A percentile compares a stretch with the other conserved stretches of the same genome.
Evolutionary conservation across 129 eudicot species (phyloP).

Genomic region (Scalesia atractyloides): DNA sequence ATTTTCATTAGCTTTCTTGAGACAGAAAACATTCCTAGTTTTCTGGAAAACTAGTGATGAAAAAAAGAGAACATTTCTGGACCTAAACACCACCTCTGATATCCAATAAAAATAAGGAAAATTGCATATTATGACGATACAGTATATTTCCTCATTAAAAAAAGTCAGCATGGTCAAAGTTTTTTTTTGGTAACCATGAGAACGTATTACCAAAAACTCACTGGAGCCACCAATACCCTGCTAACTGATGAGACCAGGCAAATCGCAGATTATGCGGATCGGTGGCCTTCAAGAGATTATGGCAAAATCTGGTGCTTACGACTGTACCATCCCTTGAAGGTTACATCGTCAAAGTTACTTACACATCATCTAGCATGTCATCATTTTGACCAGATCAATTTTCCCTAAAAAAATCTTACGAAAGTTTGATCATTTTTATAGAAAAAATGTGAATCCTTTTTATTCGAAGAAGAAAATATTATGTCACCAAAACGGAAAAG

Average conservation of each 20-base stretch:
- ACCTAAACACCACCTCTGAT: background rate
- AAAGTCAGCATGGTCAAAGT: too few relatives aligned
- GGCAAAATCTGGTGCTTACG: too few relatives aligned
- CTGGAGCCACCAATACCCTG: too few relatives aligned
- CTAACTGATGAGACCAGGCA: too few relatives aligned
- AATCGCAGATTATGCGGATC: too few relatives aligned
- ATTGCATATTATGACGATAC: too few relatives aligned
- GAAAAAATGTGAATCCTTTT: background rate
- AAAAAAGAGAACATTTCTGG: background rate
- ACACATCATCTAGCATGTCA: background rate
- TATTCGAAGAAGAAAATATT: background rate
- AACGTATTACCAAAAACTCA: too few relatives aligned
- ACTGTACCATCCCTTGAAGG: background rate
- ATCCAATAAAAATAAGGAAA: background rate
- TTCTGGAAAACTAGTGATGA: background rate
- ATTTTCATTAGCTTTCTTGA: background rate
- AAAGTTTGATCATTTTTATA: background rate
- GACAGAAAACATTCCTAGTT: background rate
- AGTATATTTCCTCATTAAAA: too few relatives aligned
- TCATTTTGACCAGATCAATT: background rate
- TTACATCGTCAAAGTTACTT: background rate
- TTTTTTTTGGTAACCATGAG: too few relatives aligned
- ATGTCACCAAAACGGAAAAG: background rate
- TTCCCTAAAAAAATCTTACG: background rate
- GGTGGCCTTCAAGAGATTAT: too few relatives aligned